A percentile compares a stretch with the other conserved stretches of the same genome.
Conservation (phyloP, 1,284 basidiomycete genomes). For the Ustilago sp. region DNA sequence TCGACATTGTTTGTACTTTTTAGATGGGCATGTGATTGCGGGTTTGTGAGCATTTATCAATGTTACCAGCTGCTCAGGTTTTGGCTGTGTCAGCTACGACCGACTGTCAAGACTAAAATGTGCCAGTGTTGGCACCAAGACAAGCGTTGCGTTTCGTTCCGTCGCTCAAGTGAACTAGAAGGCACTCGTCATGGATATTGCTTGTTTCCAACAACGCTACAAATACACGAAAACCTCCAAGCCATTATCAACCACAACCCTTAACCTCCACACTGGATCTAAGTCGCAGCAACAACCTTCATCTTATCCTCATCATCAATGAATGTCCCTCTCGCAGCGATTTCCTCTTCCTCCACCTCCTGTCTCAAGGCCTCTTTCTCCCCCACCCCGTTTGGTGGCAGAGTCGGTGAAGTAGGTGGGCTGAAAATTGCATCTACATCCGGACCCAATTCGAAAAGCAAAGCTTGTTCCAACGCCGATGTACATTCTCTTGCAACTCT, state of each 20-base stretch:
- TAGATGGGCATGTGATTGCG: too few species aligned
- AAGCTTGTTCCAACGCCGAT: conserved; percentile 47
- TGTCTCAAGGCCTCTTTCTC: conserved; percentile 11
- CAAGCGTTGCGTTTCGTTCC: background rate
- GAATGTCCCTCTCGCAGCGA: conserved; percentile 10
- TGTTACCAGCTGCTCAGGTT: too few species aligned
- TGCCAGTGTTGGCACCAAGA: too few species aligned
- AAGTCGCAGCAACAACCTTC: background rate
- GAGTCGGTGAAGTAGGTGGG: conserved; percentile 45
- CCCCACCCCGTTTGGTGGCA: background rate
- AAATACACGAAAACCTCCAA: conserved; percentile 1
- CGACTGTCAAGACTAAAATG: too few species aligned
- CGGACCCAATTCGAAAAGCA: conserved; percentile 44
- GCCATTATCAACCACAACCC: background rate
- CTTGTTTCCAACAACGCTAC: background rate
- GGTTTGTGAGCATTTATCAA: too few species aligned
- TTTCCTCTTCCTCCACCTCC: conserved; percentile 13
- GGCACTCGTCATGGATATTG: background rate
- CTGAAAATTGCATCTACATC: conserved; percentile 61
- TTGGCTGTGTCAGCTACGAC: too few species aligned
- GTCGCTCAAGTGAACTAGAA: background rate
- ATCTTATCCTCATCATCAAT: conserved; percentile 10
- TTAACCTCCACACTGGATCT: background rate
- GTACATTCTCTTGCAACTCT: conserved; percentile 27
- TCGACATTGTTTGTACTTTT: too few species aligned